A percentile compares a stretch with the other conserved stretches of the same genome.
phyloP scores from a whole-genome alignment of 2,329 filamentous ascomycete genomes.

The Calonectria pteridis region DNA sequence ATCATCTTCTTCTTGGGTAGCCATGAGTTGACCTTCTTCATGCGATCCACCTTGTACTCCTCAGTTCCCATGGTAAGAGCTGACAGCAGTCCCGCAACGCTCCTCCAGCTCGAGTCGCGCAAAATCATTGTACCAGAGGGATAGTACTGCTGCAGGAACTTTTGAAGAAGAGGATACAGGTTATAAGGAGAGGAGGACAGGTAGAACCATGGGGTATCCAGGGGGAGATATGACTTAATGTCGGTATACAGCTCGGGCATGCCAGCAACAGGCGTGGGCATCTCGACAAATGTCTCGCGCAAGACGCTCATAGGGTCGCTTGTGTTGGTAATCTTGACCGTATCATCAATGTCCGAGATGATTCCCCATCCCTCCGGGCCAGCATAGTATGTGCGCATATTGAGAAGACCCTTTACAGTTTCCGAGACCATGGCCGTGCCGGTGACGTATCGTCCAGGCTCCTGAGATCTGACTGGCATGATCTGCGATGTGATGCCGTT shows the following conservation, averaged over 20 bases:
- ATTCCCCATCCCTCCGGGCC: conserved; percentile 85
- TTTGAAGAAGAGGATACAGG: conserved; percentile 86
- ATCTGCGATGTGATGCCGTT: conserved; percentile 80
- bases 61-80: conserved; percentile 85
- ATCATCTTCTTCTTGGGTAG: conserved; percentile 84
- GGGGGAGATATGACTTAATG: conserved; percentile 66
- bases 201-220: conserved; percentile 87
- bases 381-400: conserved; percentile 80
- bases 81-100: conserved; percentile 81
- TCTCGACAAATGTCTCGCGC: conserved; percentile 83
- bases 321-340: conserved; percentile 92
- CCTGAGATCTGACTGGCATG: conserved; percentile 62
- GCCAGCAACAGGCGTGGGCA: conserved; percentile 76
- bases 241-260: conserved; percentile 88
- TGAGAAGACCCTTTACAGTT: conserved; percentile 66
- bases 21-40: conserved; percentile 83
- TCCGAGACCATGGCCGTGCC: conserved; percentile 63
- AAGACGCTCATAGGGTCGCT: conserved; percentile 85
- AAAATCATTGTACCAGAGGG: conserved; percentile 85
- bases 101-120: conserved; percentile 88
- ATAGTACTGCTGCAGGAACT: conserved; percentile 79
- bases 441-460: conserved; percentile 60
- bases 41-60: conserved; percentile 86
- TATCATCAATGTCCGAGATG: conserved; percentile 93
- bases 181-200: conserved; percentile 95